Percentiles rank a stretch among this genome's conserved stretches.
These are phyloP conservation scores for Pseudogymnoascus sp. DNA, from an alignment of 2,329 filamentous ascomycete genomes.

Conservation along the genomic window DNA sequence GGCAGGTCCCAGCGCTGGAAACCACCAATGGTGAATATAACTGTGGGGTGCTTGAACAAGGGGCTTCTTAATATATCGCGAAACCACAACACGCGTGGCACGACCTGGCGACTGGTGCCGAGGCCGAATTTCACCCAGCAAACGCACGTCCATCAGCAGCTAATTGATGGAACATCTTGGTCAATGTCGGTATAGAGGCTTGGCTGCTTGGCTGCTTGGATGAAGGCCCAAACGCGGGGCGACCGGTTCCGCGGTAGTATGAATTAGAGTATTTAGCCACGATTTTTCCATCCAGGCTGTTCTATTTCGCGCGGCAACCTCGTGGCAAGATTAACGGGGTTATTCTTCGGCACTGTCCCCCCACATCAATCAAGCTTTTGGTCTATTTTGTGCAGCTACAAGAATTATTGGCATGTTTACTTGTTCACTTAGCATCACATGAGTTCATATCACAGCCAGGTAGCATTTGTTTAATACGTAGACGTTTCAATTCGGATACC, in stretches of 20 bases:
- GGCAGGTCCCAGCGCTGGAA: neutral
- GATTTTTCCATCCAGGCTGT: neutral
- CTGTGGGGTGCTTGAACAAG: neutral
- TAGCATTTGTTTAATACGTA: neutral
- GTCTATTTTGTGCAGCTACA: neutral
- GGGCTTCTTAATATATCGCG: neutral
- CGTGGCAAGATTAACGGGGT: neutral
- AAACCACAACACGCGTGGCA: neutral
- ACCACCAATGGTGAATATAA: neutral
- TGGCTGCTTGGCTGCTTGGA: neutral
- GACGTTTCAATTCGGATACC: conserved; percentile 8
- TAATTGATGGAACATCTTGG: neutral
- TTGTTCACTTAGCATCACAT: neutral
- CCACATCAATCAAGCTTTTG: neutral
- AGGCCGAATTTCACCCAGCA: neutral
- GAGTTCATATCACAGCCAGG: neutral
- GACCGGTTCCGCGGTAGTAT: neutral
- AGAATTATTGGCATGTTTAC: neutral
- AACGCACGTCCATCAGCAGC: neutral
- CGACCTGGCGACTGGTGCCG: neutral
- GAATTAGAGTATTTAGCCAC: conserved; percentile 4
- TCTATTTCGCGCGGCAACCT: neutral
- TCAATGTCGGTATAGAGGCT: neutral
- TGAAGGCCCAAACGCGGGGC: neutral
- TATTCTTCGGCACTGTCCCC: neutral